Conservation (phyloP, 768 basidiomycete genomes). For the Boletus fagicola region DNA sequence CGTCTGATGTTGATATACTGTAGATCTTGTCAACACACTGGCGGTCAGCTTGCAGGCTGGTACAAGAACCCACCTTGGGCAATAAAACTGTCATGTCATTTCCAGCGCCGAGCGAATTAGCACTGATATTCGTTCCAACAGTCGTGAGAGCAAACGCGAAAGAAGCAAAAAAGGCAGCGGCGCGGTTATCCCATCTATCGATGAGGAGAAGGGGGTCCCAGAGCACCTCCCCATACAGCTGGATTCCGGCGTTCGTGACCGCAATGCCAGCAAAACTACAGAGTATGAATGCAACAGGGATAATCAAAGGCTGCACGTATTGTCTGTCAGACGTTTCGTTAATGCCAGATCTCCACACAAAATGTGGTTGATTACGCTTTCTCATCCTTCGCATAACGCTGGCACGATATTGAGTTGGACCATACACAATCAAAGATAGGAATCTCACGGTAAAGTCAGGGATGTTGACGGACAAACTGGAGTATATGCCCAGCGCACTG, state of each 20-base stretch:
- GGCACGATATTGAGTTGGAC: conserved; percentile 3
- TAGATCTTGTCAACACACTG: not conserved
- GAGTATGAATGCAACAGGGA: conserved; percentile 74
- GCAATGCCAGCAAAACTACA: conserved; percentile 79
- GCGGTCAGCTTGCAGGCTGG: not conserved
- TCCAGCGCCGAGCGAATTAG: conserved; percentile 67
- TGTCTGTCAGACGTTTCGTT: conserved; percentile 42
- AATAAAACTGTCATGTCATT: conserved; percentile 82
- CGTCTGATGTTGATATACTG: conserved; percentile 67
- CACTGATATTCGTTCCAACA: conserved; percentile 48
- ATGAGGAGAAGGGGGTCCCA: conserved; percentile 75
- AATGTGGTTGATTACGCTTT: conserved; percentile 21
- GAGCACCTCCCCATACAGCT: conserved; percentile 43
- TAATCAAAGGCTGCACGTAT: conserved; percentile 71
- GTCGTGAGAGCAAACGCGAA: conserved; percentile 56
- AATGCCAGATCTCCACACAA: not conserved
- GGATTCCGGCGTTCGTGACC: conserved; percentile 72
- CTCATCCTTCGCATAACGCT: conserved; percentile 73
- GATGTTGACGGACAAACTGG: conserved; percentile 75
- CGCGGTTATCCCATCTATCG: conserved; percentile 80
- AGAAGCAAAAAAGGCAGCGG: conserved; percentile 80
- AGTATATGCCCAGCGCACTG: conserved; percentile 70
- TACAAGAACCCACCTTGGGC: conserved; percentile 51
- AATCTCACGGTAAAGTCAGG: conserved; percentile 71
- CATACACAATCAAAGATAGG: not conserved